phyloP scores from a whole-genome alignment of 148 eudicot genomes.

The Cornus kousa region DNA sequence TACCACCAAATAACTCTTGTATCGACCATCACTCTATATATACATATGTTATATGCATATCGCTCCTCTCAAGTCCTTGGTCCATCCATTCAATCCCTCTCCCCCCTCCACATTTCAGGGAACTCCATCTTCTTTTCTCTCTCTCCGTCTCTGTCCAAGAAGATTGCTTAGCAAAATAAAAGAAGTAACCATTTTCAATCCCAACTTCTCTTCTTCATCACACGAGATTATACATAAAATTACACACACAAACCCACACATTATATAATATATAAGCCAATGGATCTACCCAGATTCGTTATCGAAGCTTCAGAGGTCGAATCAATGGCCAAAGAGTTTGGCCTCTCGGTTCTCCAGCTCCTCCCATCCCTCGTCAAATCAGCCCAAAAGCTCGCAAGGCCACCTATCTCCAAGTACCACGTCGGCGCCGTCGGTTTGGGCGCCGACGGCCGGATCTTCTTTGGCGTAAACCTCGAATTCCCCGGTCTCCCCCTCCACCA shows the following conservation, averaged over 20 bases:
- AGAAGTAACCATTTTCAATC: neutral
- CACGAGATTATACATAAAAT: neutral
- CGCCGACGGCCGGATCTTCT: conserved; percentile 75
- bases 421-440: conserved; percentile 76
- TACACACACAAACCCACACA: neutral
- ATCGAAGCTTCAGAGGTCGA: conserved; percentile 49
- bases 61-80: neutral
- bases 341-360: conserved; percentile 50
- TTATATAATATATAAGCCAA: conserved; percentile 13
- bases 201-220: neutral
- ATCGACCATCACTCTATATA: too few species aligned
- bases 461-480: conserved; percentile 87
- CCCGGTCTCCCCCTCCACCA: conserved; percentile 75
- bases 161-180: neutral
- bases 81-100: conserved; percentile 7
- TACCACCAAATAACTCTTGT: too few species aligned
- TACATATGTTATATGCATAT: conserved; percentile 16
- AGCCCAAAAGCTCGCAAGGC: conserved; percentile 53
- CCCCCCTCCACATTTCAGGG: neutral
- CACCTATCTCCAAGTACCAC: conserved; percentile 61
- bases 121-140: neutral
- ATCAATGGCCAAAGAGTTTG: conserved; percentile 42
- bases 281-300: conserved; percentile 56
- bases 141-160: neutral
- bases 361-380: conserved; percentile 59